A percentile compares a stretch with the other conserved stretches of the same genome.
phyloP scores from a whole-genome alignment of 2,329 filamentous ascomycete species.

The Coniochaeta ligniaria region DNA sequence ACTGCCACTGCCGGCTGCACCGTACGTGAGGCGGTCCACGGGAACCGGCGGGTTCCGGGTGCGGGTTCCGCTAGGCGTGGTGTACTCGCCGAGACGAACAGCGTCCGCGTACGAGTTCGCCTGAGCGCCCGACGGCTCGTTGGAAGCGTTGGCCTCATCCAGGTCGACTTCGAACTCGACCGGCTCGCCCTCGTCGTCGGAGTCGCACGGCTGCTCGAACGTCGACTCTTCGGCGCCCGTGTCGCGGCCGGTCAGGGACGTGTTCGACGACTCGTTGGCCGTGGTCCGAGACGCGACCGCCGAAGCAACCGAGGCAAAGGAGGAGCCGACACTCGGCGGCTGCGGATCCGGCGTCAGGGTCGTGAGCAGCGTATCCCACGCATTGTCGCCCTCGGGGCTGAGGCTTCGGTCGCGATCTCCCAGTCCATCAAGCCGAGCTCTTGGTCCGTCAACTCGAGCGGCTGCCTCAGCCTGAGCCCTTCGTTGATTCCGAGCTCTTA shows the following conservation, averaged over 20 bases:
- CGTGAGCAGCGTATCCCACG: conserved; percentile 74
- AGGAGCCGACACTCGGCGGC: conserved; percentile 72
- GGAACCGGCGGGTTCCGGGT: background rate
- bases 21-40: conserved; percentile 17
- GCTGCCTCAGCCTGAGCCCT: background rate
- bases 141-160: background rate
- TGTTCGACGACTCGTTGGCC: conserved; percentile 35
- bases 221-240: conserved; percentile 22
- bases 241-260: conserved; percentile 35
- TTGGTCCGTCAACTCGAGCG: conserved; percentile 3
- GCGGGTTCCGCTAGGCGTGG: background rate
- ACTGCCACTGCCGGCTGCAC: conserved; percentile 3
- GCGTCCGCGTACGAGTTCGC: conserved; percentile 35
- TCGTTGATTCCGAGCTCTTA: too few species aligned
- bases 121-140: conserved; percentile 6
- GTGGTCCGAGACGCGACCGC: conserved; percentile 39
- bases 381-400: conserved; percentile 59
- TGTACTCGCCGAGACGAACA: conserved; percentile 23
- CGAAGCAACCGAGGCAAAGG: conserved; percentile 63
- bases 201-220: conserved; percentile 40
- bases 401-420: conserved; percentile 79
- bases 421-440: conserved; percentile 53
- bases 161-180: conserved; percentile 12
- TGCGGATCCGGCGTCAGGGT: conserved; percentile 78
- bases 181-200: conserved; percentile 40